Base-by-base conservation (phyloP, 305 asterid species). In the Fraxinus sp. region DNA sequence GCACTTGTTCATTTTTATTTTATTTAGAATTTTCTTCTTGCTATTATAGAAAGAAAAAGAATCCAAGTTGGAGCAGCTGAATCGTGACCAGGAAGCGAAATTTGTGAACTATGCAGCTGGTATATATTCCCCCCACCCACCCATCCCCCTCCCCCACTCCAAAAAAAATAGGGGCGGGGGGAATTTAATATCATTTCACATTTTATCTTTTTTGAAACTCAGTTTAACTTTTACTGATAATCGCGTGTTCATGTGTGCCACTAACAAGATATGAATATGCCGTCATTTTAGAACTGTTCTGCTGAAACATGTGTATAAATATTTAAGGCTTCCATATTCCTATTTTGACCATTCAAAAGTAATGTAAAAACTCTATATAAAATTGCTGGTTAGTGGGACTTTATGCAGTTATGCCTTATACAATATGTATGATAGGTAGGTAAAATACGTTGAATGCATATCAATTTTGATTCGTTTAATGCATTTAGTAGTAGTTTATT, bases 21-120 rank as follows among this genome's bases (percentile, higher is more conserved):
- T 11, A 22, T 62, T 71, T 59, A 5, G 18, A 46, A 0, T 8
- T 68, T 81, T 57, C 28, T 1, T 4, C 70, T 79, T 66, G 10
- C 77, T 24, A 37, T 32, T 86, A 83, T 86, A 94, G 98, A 88
- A 84, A 46, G 92, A 88, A 78, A 93, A 89, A 78, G 94, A 94
- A 76, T 46, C 91, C 16, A 83, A 80, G 44, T 49, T 89, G 82
- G 97, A 93, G 85, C 78, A 89, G 79, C 85, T 89, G 85, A 92
- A 91, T 80, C 87, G 78, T 18, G 94, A 90, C 0, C 98, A 93
- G 80, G 98, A 94, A 89, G 86, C 46, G 84, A 94, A 91, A 82
- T 93, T 94, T 86, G 13, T 87, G 88, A 86, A 89, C 33, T 93
- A 74, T 88, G 90, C 66, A 28, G 76, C 88, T 78, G 98, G 98